Base-by-base conservation (phyloP, 768 basidiomycete species). In the Leccinum truebloodii region DNA sequence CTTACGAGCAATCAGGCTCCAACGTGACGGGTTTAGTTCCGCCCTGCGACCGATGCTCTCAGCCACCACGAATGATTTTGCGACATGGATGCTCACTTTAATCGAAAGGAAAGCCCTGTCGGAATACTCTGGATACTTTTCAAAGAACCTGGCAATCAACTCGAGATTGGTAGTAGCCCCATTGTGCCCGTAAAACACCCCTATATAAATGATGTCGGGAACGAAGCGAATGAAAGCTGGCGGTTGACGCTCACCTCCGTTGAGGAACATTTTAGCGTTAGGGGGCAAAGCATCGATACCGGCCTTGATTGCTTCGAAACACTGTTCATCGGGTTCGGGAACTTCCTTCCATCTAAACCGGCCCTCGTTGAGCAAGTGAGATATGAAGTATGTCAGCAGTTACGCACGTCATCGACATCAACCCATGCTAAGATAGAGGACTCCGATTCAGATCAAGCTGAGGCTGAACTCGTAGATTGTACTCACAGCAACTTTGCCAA, bases 171-270 rank as follows among this genome's bases (percentile, higher is more conserved):
- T 77, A 0, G 77, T 69, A 10, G 73, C 60, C 9, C 63, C 26
- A 28, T 79, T 73, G 22, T 73, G 67, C 0, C 80, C 84, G 62
- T 90, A 90, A 72, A 89, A 89, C 59, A 83, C 81, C 35, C 79
- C 86, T 77, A 60, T 28, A 7, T 12, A n/a, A 49, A 26, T 18
- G 50, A 22, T 48, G 57, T 88, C 86, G 9, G 82, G 71, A 44
- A 78, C 69, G 10, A 77, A 74, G 6, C 26, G 3, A 9, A n/a
- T 30, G 14, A 6, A 30, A 51, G 13, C 16, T 14, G 9, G 16
- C 16, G 7, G 9, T 9, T 30, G 18, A 18, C 2, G n/a, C 75
- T 16, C 62, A 79, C 83, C 81, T 65, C 77, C 80, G 67, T 85
- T 84, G 60, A 86, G 59, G 41, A 84, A 62, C 67, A 81, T 77